Conservation (phyloP, 345 rosid species). For the Trapa incisa region DNA sequence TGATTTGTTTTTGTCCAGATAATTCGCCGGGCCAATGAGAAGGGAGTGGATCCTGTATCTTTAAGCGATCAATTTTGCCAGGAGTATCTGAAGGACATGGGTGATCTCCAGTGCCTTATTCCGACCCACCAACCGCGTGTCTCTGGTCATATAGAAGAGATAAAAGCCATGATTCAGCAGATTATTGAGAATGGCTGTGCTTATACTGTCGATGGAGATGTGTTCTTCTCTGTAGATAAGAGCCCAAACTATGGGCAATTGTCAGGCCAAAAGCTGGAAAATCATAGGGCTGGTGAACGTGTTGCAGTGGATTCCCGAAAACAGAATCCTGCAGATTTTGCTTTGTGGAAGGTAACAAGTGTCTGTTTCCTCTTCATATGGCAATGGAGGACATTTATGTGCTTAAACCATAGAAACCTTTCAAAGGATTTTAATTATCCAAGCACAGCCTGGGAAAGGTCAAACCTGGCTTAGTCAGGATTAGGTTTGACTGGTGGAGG, state of each 20-base stretch:
- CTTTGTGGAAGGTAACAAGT: slow-evolving; percentile 69
- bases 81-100: slow-evolving; percentile 69
- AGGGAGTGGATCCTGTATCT: slow-evolving; percentile 38
- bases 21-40: slow-evolving; percentile 58
- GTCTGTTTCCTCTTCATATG: neutral
- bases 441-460: neutral
- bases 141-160: slow-evolving; percentile 64
- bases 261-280: slow-evolving; percentile 63
- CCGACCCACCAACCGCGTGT: slow-evolving; percentile 82
- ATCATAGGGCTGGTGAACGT: slow-evolving; percentile 72
- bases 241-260: slow-evolving; percentile 64
- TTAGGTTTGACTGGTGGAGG: neutral
- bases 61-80: slow-evolving; percentile 59
- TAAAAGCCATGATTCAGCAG: slow-evolving; percentile 68
- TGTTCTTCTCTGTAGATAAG: slow-evolving; percentile 64
- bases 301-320: slow-evolving; percentile 79
- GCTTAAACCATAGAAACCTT: neutral
- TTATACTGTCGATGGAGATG: slow-evolving; percentile 65
- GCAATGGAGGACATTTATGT: neutral
- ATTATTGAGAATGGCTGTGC: slow-evolving; percentile 65
- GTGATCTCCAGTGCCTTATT: slow-evolving; percentile 55
- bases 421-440: neutral
- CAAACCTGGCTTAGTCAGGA: neutral
- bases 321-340: slow-evolving; percentile 79
- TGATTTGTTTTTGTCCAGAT: slow-evolving; percentile 27